Evolutionary conservation across 2,329 filamentous ascomycete species (phyloP), one percentile per base, ranked within the genome.

Genomic region (Colletotrichum sp.): DNA sequence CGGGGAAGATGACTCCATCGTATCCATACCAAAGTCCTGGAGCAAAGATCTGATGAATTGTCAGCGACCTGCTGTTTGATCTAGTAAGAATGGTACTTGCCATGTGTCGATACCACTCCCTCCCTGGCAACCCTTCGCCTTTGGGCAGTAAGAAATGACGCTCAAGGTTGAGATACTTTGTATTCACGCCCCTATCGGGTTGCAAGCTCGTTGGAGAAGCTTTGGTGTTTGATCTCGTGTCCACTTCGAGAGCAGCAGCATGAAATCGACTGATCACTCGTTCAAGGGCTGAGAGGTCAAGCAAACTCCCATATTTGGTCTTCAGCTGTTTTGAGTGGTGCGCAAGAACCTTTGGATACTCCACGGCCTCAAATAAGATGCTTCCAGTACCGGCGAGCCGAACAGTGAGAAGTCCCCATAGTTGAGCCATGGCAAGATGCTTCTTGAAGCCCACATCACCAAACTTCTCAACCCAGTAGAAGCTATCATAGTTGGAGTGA

Each of bases 401-500:
- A 24, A 78, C 75, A 8, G 72, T 76, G 3, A 79, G 62, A 10
- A 78, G 62, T 13, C 76, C 73, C 77, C 77, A 89, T 12, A 92
- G 81, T 78, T 89, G 89, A 2, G 90, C 85, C 57, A 86, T 84
- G 2, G 90, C 84, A 22, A 85, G 79, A 77, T 92, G 91, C 77
- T 91, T 91, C 34, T 90, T 87, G 8, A 85, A 88, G 2, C 84
- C 85, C 22, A 84, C 83, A 79, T 95, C 94, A 9, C 93, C 93
- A 79, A 90, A 94, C 9, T 86, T 91, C 48, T 92, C 89, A 92
- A 95, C 94, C 93, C 93, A 95, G 80, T 91, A 86, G 81, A 93
- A 94, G 64, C 90, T 93, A 81, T 95, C 94, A 81, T 95, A 95
- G 84, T 95, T 95, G 65, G 91, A 90, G 81, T 95, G 93, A 81